phyloP scores from a whole-genome alignment of 176 grass and related monocot genomes.

The Elymus sibiricus region DNA sequence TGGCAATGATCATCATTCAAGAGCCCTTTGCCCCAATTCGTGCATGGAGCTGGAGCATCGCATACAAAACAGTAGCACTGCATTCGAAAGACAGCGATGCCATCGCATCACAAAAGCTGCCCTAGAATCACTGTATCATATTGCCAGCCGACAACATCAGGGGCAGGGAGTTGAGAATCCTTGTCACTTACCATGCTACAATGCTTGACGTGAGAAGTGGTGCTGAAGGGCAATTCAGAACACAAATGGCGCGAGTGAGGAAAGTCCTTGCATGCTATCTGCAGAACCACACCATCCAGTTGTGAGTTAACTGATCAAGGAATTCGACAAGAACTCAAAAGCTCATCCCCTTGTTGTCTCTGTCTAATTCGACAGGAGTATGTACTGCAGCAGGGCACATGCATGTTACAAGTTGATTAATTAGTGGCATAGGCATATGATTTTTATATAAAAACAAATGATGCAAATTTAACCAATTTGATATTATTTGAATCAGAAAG shows the following conservation, averaged over 20 bases:
- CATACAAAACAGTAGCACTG: conserved; percentile 98
- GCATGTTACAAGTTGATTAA: too few relatives aligned
- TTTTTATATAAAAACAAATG: neutral
- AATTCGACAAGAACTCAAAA: neutral
- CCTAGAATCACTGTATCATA: neutral
- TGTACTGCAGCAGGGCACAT: too few relatives aligned
- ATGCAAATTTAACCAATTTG: neutral
- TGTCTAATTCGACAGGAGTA: too few relatives aligned
- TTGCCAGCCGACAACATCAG: neutral
- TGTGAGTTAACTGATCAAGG: neutral
- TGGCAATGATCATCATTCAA: conserved; percentile 54
- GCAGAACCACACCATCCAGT: neutral
- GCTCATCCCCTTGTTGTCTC: too few relatives aligned
- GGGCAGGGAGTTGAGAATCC: neutral
- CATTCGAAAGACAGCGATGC: conserved; percentile 34
- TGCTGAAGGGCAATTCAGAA: conserved; percentile 66
- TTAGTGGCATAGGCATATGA: too few relatives aligned
- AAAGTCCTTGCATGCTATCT: conserved; percentile 89
- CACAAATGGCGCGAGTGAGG: conserved; percentile 82
- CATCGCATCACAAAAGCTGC: neutral
- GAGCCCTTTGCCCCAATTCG: conserved; percentile 53
- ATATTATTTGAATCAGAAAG: neutral
- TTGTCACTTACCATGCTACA: conserved; percentile 63
- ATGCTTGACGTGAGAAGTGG: conserved; percentile 60
- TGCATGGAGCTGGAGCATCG: conserved; percentile 75